A percentile compares a stretch with the other conserved stretches of the same genome.
Conservation (phyloP, 768 basidiomycete genomes). For the Pisolithus albus region DNA sequence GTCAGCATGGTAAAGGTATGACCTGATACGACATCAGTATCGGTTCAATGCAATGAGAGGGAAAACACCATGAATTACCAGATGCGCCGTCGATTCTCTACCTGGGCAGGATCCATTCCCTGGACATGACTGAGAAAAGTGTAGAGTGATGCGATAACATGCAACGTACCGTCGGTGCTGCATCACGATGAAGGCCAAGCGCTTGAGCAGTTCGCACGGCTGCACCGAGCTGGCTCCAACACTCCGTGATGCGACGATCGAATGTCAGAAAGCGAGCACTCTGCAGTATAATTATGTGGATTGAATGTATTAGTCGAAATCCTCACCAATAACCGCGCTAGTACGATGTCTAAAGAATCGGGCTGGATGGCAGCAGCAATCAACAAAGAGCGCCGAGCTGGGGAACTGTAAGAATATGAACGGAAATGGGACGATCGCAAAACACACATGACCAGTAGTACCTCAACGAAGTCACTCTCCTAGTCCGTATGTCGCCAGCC, state of each 20-base stretch:
- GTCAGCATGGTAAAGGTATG: constrained; percentile 90
- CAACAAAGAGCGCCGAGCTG: constrained; percentile 80
- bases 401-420: constrained; percentile 12
- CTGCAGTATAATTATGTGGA: constrained; percentile 28
- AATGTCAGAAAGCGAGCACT: constrained; percentile 65
- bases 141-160: background rate
- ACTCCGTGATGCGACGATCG: constrained; percentile 86
- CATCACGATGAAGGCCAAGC: constrained; percentile 87
- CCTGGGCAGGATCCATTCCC: constrained; percentile 67
- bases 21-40: constrained; percentile 39
- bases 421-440: constrained; percentile 2
- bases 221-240: constrained; percentile 93
- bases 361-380: constrained; percentile 92
- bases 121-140: constrained; percentile 22
- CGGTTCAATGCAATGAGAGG: background rate
- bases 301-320: background rate
- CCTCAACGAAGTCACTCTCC: constrained; percentile 74
- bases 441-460: constrained; percentile 94
- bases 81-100: constrained; percentile 85
- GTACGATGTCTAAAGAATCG: constrained; percentile 87
- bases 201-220: constrained; percentile 91
- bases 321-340: constrained; percentile 73
- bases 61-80: constrained; percentile 46
- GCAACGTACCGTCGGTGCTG: constrained; percentile 64
- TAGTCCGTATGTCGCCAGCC: constrained; percentile 68